Evolutionary conservation across 495 filamentous ascomycete genomes (phyloP), one percentile per base, ranked within the genome.

Genomic region (Apiosordaria backusii): DNA sequence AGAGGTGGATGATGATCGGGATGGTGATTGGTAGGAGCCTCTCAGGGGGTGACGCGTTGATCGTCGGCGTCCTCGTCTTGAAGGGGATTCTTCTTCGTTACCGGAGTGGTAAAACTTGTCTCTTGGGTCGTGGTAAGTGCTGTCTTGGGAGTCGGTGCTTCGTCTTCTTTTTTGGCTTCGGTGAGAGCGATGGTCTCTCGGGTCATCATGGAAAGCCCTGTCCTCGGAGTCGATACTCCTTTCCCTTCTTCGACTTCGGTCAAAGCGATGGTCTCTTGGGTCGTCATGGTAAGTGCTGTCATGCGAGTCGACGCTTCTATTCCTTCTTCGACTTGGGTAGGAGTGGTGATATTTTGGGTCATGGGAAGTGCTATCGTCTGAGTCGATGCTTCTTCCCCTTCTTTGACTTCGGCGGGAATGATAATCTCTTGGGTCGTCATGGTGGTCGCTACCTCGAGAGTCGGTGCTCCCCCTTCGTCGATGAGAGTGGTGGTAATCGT

Each of bases 381-480:
- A 55, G 52, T 55, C n/a, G 52, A 21, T 6, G 18, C 22, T 23
- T 23, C 52, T 4, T 66, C 29, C 4, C 27, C 52, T 4, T 50
- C 65, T 4, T 67, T 62, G 59, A 52, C 59, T 25, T 27, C 45
- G 2, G 63, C 66, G 18, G 68, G 53, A 53, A 65, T 63, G 45
- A 50, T 29, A 61, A 60, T 67, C 64, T 22, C 64, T 27, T 10
- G 68, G 68, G 50, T 70, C 64, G 50, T 70, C 64, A 26, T 70
- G 67, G 59, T 68, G 18, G 25, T 53, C 60, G 21, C 60, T 63
- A 19, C 29, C 15, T 2, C 16, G 9, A 13, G 59, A 62, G 40
- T 63, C 60, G 29, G 55, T 25, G 19, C 58, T 61, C 45, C 4
- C 26, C 9, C 22, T 6, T 21, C 64, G 35, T 40, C 9, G 58